Base-by-base conservation (phyloP, 2,329 filamentous ascomycete species). In the Paracoccidioides lutzii region DNA sequence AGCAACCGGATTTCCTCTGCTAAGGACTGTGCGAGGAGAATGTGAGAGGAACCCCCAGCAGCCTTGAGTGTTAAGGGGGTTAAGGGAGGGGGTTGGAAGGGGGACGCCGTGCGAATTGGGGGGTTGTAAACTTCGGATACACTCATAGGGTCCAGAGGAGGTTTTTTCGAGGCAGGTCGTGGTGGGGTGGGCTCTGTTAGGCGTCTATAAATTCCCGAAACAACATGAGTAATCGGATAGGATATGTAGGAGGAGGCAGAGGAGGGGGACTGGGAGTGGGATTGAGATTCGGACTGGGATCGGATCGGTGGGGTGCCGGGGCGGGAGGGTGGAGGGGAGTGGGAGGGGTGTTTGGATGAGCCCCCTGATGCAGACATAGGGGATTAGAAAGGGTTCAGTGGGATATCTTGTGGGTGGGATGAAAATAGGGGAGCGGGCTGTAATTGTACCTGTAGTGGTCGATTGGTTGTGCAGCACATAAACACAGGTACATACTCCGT, bases 1-100 rank as follows among this genome's bases (percentile, higher is more conserved):
- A 97, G 83, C 42, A 94, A 80, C 50, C 93, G 81, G 56, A 97
- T 95, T 74, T 97, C 93, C 73, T 97, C 93, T 2, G 91, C 93
- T 35, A 97, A 75, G 9, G 83, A 79, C 52, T 76, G 75, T 15
- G 79, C 85, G 55, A 98, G 77, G 54, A 97, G 75, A 61, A 71
- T 66, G 55, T 81, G 80, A 49, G 82, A 83, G 40, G 76, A 78
- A 15, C 72, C 63, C 15, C 77, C 73, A 3, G 85, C 89, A 63
- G 77, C 78, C 1, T 76, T 72, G 40, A 97, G 78, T 4, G 78
- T 76, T 28, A 97, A 73, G 0, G 91, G 88, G 56, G 91, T 90
- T 52, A 97, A 80, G 0, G 90, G 90, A 9, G 91, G 91, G 1
- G 90, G 89, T 62, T 90, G 86, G 37, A 52, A 90, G 1, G 89